These are phyloP conservation scores for Rhododendron vialii DNA, from an alignment of 148 eudicot genomes.

Conservation along the genomic window DNA sequence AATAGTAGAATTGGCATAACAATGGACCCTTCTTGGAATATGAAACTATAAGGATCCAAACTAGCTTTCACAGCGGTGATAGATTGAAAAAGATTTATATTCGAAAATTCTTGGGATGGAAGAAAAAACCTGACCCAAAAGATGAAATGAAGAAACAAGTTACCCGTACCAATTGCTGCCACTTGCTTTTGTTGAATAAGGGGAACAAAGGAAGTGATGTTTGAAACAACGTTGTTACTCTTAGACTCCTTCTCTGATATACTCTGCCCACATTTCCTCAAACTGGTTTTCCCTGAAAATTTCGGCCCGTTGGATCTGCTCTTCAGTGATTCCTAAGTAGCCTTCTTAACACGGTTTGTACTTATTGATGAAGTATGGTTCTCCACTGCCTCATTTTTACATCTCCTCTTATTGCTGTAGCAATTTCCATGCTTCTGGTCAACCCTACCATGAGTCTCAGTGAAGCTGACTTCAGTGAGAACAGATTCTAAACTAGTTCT, in stretches of 20 bases:
- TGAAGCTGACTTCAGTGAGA: conserved; percentile 26
- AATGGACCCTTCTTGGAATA: no score
- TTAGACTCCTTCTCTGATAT: conserved; percentile 42
- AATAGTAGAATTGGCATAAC: not conserved
- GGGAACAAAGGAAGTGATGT: conserved; percentile 75
- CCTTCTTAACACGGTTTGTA: conserved; percentile 37
- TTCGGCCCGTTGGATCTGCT: conserved; percentile 43
- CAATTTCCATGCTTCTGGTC: conserved; percentile 29
- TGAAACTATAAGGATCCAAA: not conserved
- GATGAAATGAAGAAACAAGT: not conserved
- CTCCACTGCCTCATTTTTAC: conserved; percentile 38
- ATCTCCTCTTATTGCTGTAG: conserved; percentile 25
- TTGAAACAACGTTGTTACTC: conserved; percentile 65
- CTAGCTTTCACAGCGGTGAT: not conserved
- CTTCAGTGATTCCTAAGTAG: conserved; percentile 28
- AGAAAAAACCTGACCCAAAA: not conserved
- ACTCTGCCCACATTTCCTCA: conserved; percentile 51
- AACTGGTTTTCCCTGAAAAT: conserved; percentile 41
- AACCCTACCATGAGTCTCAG: conserved; percentile 31
- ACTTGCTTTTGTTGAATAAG: conserved; percentile 76
- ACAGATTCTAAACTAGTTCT: conserved; percentile 36
- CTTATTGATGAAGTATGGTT: conserved; percentile 42
- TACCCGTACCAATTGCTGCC: conserved; percentile 64
- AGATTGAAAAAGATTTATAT: not conserved
- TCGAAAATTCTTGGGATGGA: not conserved